Evolutionary conservation across 805 yeast species (phyloP).

Genomic region (Nakazawaea ishiwadae): DNA sequence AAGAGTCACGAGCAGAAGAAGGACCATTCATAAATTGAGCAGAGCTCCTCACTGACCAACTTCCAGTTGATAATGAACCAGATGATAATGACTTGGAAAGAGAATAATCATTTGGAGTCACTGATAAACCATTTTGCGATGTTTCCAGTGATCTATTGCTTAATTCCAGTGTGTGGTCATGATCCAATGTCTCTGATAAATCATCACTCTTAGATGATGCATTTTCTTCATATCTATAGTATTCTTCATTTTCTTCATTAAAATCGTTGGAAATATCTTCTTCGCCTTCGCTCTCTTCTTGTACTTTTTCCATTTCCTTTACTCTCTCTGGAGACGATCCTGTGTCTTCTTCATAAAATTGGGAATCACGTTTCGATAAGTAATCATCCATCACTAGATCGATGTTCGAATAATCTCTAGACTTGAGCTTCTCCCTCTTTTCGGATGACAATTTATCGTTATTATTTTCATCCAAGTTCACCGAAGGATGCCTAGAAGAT

Average conservation of each 20-base stretch:
- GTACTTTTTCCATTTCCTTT: background rate
- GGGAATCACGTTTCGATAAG: constrained; percentile 3
- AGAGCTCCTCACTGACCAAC: constrained; percentile 22
- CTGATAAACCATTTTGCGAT: background rate
- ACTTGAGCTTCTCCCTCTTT: constrained; percentile 2
- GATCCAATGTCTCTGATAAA: background rate
- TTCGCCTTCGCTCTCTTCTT: background rate
- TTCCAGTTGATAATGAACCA: constrained; percentile 29
- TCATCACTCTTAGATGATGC: background rate
- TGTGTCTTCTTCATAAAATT: constrained; percentile 2
- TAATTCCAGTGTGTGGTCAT: constrained; percentile 1
- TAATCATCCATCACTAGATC: constrained; percentile 6
- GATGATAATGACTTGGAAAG: constrained; percentile 14
- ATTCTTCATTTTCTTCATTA: background rate
- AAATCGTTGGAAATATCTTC: background rate
- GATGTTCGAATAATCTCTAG: constrained; percentile 7
- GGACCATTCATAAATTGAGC: constrained; percentile 2
- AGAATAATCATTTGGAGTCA: constrained; percentile 9
- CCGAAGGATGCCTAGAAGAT: constrained; percentile 9
- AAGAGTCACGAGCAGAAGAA: constrained; percentile 8
- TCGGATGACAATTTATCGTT: background rate
- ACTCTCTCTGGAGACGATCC: background rate
- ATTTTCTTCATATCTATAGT: background rate
- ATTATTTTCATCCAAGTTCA: constrained; percentile 8
- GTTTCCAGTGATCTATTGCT: no score